A percentile compares a stretch with the other conserved stretches of the same genome.
Evolutionary conservation across 768 basidiomycete genomes (phyloP).

Genomic region (Suillus alpinus): DNA sequence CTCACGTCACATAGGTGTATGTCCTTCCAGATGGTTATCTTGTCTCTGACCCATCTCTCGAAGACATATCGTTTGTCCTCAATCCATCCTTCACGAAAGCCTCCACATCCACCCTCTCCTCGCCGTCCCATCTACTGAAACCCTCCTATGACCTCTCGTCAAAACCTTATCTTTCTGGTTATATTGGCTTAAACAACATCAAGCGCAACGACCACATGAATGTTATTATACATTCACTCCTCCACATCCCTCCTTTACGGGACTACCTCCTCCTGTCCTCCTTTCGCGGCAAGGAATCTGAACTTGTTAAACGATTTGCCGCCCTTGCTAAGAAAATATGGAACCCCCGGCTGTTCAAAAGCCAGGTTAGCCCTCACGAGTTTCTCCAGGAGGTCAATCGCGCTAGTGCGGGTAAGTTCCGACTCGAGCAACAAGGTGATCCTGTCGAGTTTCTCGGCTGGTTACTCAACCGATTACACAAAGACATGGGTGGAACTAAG

Average conservation of each 20-base stretch:
- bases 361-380: constrained; percentile 98
- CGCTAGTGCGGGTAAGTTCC: constrained; percentile 86
- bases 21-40: constrained; percentile 96
- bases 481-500: constrained; percentile 92
- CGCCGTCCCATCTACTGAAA: constrained; percentile 57
- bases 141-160: constrained; percentile 83
- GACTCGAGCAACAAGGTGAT: constrained; percentile 92
- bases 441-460: constrained; percentile 95
- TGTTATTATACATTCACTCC: constrained; percentile 89
- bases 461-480: constrained; percentile 91
- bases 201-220: constrained; percentile 98
- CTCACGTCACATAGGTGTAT: constrained; percentile 64
- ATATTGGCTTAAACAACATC: constrained; percentile 96
- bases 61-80: constrained; percentile 91
- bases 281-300: constrained; percentile 72
- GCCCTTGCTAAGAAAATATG: constrained; percentile 89
- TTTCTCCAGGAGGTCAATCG: constrained; percentile 95
- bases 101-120: constrained; percentile 54
- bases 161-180: constrained; percentile 86
- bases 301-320: constrained; percentile 86
- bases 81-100: constrained; percentile 77
- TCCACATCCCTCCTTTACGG: constrained; percentile 88
- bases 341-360: constrained; percentile 96
- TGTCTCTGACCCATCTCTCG: constrained; percentile 94
- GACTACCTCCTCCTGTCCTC: constrained; percentile 81